Evolutionary conservation across 192 early-diverging fungal species (phyloP), one percentile per base, ranked within the genome.

Genomic region (Backusella circina): DNA sequence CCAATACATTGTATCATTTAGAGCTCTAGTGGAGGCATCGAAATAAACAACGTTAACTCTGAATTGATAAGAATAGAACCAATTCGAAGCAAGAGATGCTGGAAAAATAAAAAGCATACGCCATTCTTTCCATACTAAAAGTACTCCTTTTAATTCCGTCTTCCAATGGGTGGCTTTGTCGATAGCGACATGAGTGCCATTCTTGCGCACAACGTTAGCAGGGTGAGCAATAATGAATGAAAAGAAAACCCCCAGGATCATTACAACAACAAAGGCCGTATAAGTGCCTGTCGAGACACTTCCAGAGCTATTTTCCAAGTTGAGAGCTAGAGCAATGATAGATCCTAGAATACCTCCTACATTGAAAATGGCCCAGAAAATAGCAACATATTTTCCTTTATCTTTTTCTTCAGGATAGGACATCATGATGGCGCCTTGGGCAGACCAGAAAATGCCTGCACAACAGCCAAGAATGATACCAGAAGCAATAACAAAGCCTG

Each of bases 321-420:
- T 80, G n/a, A 80, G 36, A 30, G 71, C 79, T 4, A 80, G 38
- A 28, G 75, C 54, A 18, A 96, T 87, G 38, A 94, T 83, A 36
- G 91, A 91, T 70, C 94, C 95, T 26, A 95, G 75, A 77, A 95
- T 88, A 51, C 90, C 95, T 61, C 94, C 94, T 74, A 90, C 79
- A 75, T 94, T 94, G 84, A 95, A 96, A 54, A 95, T 90, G 33
- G 89, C 83, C 95, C 95, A 96, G 83, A 96, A 96, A 33, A 92
- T 82, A 2, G 91, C 90, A 71, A 96, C 93, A 77, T 86, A 95
- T 77, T 85, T 89, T 36, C 92, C 94, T 81, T 95, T 95, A 69
- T 92, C 84, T 28, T 90, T 83, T 77, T 95, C 94, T 15, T 87
- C 87, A 8, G 95, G 93, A 77, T 95, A 94, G 69, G 94, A 90